Evolutionary conservation across 2,329 filamentous ascomycete genomes (phyloP), one percentile per base, ranked within the genome.

Genomic region (Stagonosporopsis cucurbitacearum): DNA sequence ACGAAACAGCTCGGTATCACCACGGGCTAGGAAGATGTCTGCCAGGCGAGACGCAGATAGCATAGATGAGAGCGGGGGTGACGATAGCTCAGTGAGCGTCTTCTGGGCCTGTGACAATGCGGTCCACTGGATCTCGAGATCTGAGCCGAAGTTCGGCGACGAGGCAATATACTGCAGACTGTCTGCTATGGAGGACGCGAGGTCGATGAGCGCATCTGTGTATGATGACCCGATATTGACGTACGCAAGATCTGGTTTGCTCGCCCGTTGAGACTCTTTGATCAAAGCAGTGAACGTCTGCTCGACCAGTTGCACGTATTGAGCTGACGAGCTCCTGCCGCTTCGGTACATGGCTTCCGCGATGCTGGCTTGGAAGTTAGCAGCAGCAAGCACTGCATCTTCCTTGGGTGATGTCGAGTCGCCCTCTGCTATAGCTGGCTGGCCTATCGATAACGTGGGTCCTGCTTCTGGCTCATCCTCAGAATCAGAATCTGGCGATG

Each of bases 321-420:
- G 82, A 35, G 77, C 69, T 19, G 81, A 66, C 37, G 84, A 79
- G 49, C 82, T 80, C 45, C 77, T 72, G 32, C 78, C 78, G 45
- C 74, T 77, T 33, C 82, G 80, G 67, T 85, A 89, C 45, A 83
- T 79, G 1, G 83, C 78, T 59, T 87, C 84, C 9, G 83, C 80
- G 41, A 87, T 70, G 4, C 82, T 81, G 42, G 80, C 80, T 15
- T 82, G 73, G 69, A 88, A 87, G 44, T 79, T 83, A 7, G 85
- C 85, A 23, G 79, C 77, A 4, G 82, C 81, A 22, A 89, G 76
- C 3, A 78, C 74, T 19, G 83, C 79, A 65, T 87, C 84, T 39
- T 81, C 75, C 37, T 79, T 74, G 73, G 59, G 77, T 70, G 48
- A 77, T 73, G 47, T 77, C 70, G 58, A 78, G 11, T 51, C 58